A percentile compares a stretch with the other conserved stretches of the same genome.
phyloP scores from a whole-genome alignment of 129 eudicot species.

The Chrysanthemum lavandulifolium region DNA sequence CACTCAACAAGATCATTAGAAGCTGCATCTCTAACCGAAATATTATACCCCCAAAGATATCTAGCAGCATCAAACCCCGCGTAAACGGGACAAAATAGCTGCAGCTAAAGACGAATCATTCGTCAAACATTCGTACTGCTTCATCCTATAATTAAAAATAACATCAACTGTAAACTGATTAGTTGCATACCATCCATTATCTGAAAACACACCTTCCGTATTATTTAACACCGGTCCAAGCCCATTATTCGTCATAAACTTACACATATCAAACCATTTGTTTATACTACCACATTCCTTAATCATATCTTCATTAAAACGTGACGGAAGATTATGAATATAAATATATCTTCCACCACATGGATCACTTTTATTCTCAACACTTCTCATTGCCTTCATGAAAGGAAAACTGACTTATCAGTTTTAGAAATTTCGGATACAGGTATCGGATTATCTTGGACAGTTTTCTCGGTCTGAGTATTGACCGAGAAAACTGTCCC shows the following conservation, averaged over 20 bases:
- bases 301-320: slow-evolving; percentile 77
- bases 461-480: slow-evolving; percentile 3
- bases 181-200: slow-evolving; percentile 77
- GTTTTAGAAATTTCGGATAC: slow-evolving; percentile 14
- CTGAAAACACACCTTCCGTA: slow-evolving; percentile 66
- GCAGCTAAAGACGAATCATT: slow-evolving; percentile 79
- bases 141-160: slow-evolving; percentile 74
- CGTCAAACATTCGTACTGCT: slow-evolving; percentile 84
- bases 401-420: slow-evolving; percentile 32
- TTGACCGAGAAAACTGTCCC: slow-evolving; percentile 25
- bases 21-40: slow-evolving; percentile 64
- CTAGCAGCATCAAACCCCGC: slow-evolving; percentile 87
- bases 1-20: slow-evolving; percentile 73
- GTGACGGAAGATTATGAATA: slow-evolving; percentile 79
- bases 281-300: slow-evolving; percentile 68
- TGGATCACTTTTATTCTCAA: slow-evolving; percentile 74
- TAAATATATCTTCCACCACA: slow-evolving; percentile 87
- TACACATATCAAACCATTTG: slow-evolving; percentile 80
- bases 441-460: not conserved
- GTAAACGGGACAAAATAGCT: slow-evolving; percentile 87
- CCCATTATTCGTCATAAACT: slow-evolving; percentile 60
- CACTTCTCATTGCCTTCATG: slow-evolving; percentile 61
- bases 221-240: slow-evolving; percentile 85
- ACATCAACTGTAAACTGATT: slow-evolving; percentile 89
- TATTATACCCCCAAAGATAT: slow-evolving; percentile 84